Evolutionary conservation across 805 yeast genomes (phyloP), one percentile per base, ranked within the genome.

Genomic region (Metschnikowia reukaufii): DNA sequence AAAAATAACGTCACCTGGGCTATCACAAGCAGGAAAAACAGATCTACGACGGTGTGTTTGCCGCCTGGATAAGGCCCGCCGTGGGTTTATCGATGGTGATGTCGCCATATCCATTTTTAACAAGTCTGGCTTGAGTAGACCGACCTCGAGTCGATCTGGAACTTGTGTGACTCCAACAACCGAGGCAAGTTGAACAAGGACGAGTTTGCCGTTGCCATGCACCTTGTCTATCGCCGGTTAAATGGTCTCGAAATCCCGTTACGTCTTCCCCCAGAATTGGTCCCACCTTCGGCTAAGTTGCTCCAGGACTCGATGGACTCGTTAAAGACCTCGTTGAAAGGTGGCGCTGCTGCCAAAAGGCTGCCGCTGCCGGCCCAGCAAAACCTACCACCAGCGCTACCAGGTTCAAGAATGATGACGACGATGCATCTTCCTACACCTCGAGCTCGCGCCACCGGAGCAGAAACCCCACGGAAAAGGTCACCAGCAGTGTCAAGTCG

Each of bases 161-260:
- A 82, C 40, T 75, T 92, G 55, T 81, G 91, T 46, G 98, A 94
- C 64, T 78, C 84, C 13, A 83, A 84, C 45, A 86, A 90, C 64
- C 77, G 85, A 45, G 97, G 97, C 4, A 82, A 80, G 61, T 79
- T 92, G 55, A 87, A 88, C 63, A 83, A 81, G 59, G 97, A 92
- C 63, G 96, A 89, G 65, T 94, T 92, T 70, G 86, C 96, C 0
- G 90, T 94, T 30, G 97, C 98, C 27, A 94, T 92, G 98, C 97
- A 95, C 74, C 74, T 92, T 49, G 92, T 92, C 36, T 92, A 94
- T 68, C 81, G 97, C 64, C 79, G 92, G 52, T 72, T 92, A 62
- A 91, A 90, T 61, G 97, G 97, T 2, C 82, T 80, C 53, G 88
- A 86, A n/a, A 68, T 94, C 42, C 99, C 99, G 19, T 62, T 74